Evolutionary conservation across 164 flowering plant genomes (phyloP), one percentile per base, ranked within the genome.

Genomic region (Magnolia changhungtana): DNA sequence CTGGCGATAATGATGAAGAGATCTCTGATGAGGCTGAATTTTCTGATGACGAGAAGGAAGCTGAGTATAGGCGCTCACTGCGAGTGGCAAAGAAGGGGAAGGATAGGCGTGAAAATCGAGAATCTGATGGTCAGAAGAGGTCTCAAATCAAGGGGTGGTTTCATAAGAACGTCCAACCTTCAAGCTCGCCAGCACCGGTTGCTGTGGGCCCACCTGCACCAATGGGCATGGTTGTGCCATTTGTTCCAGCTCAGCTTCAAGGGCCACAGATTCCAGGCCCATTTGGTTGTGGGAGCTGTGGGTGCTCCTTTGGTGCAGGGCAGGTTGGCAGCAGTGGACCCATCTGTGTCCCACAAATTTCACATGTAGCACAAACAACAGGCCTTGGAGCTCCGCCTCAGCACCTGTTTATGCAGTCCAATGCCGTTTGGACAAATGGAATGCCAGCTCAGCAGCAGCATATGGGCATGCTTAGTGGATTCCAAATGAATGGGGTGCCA

Each of bases 41-140:
- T 83, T 94, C 98, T 27, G 98, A 96, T 81, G 99, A 96, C 79
- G 98, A 93, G 86, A 90, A 94, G 81, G 99, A 94, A 87, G 97
- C 96, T 3, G 98, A 93, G 82, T 88, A 84, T 79, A 93, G 68
- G 84, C 90, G 85, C 82, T 83, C 76, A 86, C 80, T 80, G 51
- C 88, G 84, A 70, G 81, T 83, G 84, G 68, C 85, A 50, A 94
- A 93, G 83, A 88, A 93, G 65, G 90, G 88, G 4, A 69, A 74
- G 74, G 86, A 79, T 74, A 87, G 79, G 50, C 70, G 23, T 45
- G 88, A 79, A 24, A 90, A 82, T 52, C 81, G 65, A 76, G 87
- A 87, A 76, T 66, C 49, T 19, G 51, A 49, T 37, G 77, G 84
- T 37, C 82, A 77, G 77, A 88, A 71, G 84, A 87, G 87, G 75